Conservation (phyloP, 257 asterid genomes). For the Ophiorrhiza pumila region DNA sequence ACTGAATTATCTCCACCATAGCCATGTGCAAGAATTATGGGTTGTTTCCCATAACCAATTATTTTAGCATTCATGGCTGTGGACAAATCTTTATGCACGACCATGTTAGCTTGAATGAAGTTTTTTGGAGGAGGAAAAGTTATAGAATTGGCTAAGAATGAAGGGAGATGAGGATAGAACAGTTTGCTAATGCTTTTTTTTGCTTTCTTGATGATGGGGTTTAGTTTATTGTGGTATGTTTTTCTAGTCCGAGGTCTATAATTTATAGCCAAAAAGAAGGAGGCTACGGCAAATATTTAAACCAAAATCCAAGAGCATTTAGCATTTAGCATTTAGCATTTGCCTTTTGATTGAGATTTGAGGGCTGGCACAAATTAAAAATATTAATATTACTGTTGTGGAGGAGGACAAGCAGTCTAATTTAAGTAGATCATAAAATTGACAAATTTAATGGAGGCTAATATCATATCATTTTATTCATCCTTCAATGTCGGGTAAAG, state of each 20-base stretch:
- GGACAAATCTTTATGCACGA: constrained; percentile 26
- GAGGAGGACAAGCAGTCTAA: background rate
- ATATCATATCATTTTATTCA: background rate
- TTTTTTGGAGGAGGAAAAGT: background rate
- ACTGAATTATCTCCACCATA: constrained; percentile 78
- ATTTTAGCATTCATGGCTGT: constrained; percentile 56
- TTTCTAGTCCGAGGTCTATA: background rate
- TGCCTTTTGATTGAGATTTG: background rate
- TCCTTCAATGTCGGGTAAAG: background rate
- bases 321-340: too few relatives aligned
- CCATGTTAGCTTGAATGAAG: constrained; percentile 11
- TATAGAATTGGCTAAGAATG: background rate
- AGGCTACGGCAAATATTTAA: background rate
- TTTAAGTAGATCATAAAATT: background rate
- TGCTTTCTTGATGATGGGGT: background rate
- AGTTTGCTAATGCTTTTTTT: background rate
- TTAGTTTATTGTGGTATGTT: background rate
- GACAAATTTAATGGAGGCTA: background rate
- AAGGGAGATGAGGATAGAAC: background rate
- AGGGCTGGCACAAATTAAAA: background rate
- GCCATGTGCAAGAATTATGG: constrained; percentile 72
- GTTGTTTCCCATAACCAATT: constrained; percentile 55
- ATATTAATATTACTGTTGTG: background rate
- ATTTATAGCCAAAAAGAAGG: constrained; percentile 21
- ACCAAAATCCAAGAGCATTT: background rate